Base-by-base conservation (phyloP, 495 filamentous ascomycete genomes). In the Staphylotrichum tortipilum region DNA sequence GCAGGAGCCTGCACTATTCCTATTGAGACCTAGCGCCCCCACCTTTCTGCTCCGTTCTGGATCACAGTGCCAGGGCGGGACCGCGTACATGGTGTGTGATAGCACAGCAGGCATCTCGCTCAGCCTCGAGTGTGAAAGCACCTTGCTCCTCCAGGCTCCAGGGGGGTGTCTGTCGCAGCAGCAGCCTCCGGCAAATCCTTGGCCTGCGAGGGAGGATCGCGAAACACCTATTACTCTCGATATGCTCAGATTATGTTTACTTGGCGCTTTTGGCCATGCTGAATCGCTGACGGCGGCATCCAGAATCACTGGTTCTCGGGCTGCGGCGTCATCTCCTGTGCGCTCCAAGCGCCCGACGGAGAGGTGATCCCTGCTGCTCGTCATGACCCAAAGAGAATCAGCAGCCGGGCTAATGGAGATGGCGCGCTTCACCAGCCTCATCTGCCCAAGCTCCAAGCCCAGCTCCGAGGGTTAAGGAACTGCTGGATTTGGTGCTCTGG, bases 31-130 rank as follows among this genome's bases (percentile, higher is more conserved):
- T 60, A 57, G 56, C 46, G 48, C 35, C 39, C 40, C 53, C 55
- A 51, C 39, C 50, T 55, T 49, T 30, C 47, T 46, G 48, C 45
- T 52, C 41, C 38, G 26, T 46, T 22, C 41, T n/a, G 28, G 49
- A 33, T 19, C 44, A 63, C 60, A 56, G 60, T 60, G 54, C 24
- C 47, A 44, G 44, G 15, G 15, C 50, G 44, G 30, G 52, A 47
- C 38, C 31, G 29, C 47, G 55, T 39, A 62, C 52, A 52, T 52
- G 45, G 21, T 44, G 47, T 43, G 52, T 44, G 58, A 46, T 48
- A 48, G 6, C 12, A 5, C 40, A 39, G 8, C 12, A 3, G 21
- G 12, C 3, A 4, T n/a, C n/a, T n/a, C n/a, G n/a, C n/a, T 35
- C 30, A 24, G 21, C 21, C 22, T 10, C 9, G 8, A 26, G 22